Evolutionary conservation across 2,329 filamentous ascomycete species (phyloP), one percentile per base, ranked within the genome.

Genomic region (Pseudogymnoascus sp.): DNA sequence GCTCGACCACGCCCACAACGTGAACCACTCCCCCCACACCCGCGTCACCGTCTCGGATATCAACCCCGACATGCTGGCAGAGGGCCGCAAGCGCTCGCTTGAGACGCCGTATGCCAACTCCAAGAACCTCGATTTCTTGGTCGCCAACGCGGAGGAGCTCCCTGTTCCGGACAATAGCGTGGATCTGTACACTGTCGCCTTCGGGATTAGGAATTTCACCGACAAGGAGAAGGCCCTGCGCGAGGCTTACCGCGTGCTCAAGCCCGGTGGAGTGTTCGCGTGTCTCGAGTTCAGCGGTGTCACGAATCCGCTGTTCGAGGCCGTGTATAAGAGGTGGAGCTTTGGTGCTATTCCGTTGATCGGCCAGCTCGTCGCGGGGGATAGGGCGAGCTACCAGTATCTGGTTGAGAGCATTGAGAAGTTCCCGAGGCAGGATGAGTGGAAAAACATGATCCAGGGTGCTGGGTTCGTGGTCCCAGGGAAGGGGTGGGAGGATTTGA

Each of bases 381-480:
- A 99, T 74, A 82, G 93, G 63, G 93, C 96, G 72, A 96, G 91
- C 74, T 99, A 99, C 76, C 95, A 99, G 80, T 99, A 99, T 77
- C 82, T 99, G 8, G 95, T 99, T 8, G 95, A 99, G 82, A 97
- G 93, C 76, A 99, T 99, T 75, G 93, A 97, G 77, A 81, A 84
- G 59, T 97, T 97, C 74, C 96, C 95, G 0, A 88, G 80, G 68
- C 96, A 99, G 79, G 82, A 86, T 61, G 86, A 91, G 68, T 99
- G 96, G 73, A 84, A 88, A 67, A 82, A 85, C 36, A 92, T 96
- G 90, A 95, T 96, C 71, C 76, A 84, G 68, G 84, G 88, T 25
- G 93, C 91, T 2, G 93, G 93, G 1, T 99, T 99, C 72, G 79
- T 89, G 66, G 86, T 96, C 46, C 91, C 90, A 1, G 92, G 89